Evolutionary conservation across 1,139 yeast genomes (phyloP).

Genomic region (Suhomyces ambrosiae): DNA sequence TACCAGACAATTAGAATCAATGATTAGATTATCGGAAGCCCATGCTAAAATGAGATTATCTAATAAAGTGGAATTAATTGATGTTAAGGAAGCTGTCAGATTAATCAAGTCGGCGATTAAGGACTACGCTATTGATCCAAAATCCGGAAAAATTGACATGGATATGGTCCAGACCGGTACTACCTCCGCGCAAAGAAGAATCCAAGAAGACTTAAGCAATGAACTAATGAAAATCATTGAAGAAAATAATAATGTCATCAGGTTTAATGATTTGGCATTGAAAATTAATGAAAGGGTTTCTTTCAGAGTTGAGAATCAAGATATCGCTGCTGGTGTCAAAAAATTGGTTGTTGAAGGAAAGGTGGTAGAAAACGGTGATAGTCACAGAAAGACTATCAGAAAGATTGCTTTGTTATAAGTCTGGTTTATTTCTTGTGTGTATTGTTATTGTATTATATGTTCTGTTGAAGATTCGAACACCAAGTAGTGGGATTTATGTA

Average conservation of each 20-base stretch:
- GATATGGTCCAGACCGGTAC: constrained; percentile 96
- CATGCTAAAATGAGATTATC: constrained; percentile 95
- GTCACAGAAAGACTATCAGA: constrained; percentile 67
- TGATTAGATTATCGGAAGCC: constrained; percentile 87
- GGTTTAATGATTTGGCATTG: constrained; percentile 63
- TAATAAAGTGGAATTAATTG: constrained; percentile 66
- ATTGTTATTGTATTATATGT: background rate
- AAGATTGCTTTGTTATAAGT: constrained; percentile 35
- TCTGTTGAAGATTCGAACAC: background rate
- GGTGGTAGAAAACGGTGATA: constrained; percentile 71
- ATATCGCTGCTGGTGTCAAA: constrained; percentile 66
- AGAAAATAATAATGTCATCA: constrained; percentile 43
- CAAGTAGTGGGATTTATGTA: too few species aligned
- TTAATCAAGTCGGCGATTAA: constrained; percentile 90
- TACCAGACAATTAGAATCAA: constrained; percentile 92
- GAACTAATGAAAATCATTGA: constrained; percentile 57
- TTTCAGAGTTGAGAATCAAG: constrained; percentile 68
- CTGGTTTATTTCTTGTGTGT: constrained; percentile 2
- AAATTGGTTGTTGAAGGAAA: constrained; percentile 77
- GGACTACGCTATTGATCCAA: constrained; percentile 97
- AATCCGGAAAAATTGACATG: constrained; percentile 96
- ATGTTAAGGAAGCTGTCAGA: constrained; percentile 94
- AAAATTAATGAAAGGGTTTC: constrained; percentile 72
- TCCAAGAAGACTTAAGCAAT: constrained; percentile 71
- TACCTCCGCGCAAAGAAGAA: constrained; percentile 80